phyloP scores from a whole-genome alignment of 352 stramenopile species.

The Phytophthora pinifolia region DNA sequence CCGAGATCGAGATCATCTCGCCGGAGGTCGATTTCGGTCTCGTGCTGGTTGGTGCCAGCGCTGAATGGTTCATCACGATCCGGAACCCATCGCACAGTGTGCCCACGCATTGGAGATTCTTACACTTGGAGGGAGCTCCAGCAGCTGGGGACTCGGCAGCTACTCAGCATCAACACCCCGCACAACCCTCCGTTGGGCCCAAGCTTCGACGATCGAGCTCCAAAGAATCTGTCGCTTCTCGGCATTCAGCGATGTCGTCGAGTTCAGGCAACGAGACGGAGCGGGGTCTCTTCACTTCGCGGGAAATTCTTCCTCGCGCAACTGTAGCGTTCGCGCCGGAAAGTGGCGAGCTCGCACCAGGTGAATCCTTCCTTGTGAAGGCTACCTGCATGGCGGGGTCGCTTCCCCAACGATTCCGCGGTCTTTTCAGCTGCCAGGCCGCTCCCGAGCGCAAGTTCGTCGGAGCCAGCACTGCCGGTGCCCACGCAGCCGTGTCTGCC shows the following conservation, averaged over 20 bases:
- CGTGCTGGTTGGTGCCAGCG: no score
- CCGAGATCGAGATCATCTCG: no score
- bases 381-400: slow-evolving; percentile 55
- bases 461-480: not conserved
- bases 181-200: slow-evolving; percentile 1
- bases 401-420: slow-evolving; percentile 65
- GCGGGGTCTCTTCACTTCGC: no score
- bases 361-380: slow-evolving; percentile 36
- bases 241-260: no score
- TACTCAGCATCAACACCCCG: not conserved
- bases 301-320: no score
- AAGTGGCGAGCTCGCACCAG: slow-evolving; percentile 40
- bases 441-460: slow-evolving; percentile 31
- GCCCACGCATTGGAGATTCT: slow-evolving; percentile 43
- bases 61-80: slow-evolving; percentile 29
- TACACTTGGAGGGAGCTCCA: slow-evolving; percentile 38
- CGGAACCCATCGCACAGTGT: slow-evolving; percentile 27
- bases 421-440: slow-evolving; percentile 45
- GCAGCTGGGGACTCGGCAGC: not conserved
- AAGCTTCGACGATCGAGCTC: slow-evolving; percentile 44
- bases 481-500: slow-evolving; percentile 37
- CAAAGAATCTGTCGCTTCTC: slow-evolving; percentile 32
- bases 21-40: no score
- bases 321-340: slow-evolving; percentile 54
- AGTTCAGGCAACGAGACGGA: no score